Evolutionary conservation across 768 basidiomycete genomes (phyloP).

Genomic region (Suillus placidus): DNA sequence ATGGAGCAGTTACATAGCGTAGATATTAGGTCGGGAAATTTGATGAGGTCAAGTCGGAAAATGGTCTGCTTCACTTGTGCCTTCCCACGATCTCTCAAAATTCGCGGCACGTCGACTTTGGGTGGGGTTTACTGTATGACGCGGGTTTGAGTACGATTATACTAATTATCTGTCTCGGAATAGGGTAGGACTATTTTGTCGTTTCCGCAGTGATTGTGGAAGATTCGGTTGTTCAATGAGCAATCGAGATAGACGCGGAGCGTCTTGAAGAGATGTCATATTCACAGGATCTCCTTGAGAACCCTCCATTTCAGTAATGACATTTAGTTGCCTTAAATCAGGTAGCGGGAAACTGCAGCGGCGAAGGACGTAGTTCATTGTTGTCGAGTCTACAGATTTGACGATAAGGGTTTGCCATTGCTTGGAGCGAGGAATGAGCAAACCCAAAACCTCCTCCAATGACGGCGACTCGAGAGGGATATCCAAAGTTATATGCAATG

Average conservation of each 20-base stretch:
- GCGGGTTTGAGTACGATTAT: too few species aligned
- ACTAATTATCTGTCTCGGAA: not conserved
- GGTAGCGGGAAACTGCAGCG: slow-evolving; percentile 40
- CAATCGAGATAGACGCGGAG: slow-evolving; percentile 39
- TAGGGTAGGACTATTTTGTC: not conserved
- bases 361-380: slow-evolving; percentile 43
- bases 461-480: slow-evolving; percentile 33
- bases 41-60: not conserved
- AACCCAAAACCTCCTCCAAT: slow-evolving; percentile 39
- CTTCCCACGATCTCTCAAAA: too few species aligned
- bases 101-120: too few species aligned
- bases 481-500: slow-evolving; percentile 49
- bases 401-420: slow-evolving; percentile 52
- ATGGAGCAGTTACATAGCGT: not conserved
- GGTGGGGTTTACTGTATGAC: too few species aligned
- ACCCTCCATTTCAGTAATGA: slow-evolving; percentile 34
- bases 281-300: slow-evolving; percentile 23
- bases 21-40: not conserved
- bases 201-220: slow-evolving; percentile 25
- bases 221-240: slow-evolving; percentile 38
- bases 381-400: slow-evolving; percentile 38
- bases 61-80: too few species aligned
- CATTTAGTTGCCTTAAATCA: slow-evolving; percentile 38
- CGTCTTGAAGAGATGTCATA: slow-evolving; percentile 36
- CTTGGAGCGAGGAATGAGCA: slow-evolving; percentile 41